Evolutionary conservation across 257 asterid genomes (phyloP), one percentile per base, ranked within the genome.

Genomic region (Pogostemon cablin): DNA sequence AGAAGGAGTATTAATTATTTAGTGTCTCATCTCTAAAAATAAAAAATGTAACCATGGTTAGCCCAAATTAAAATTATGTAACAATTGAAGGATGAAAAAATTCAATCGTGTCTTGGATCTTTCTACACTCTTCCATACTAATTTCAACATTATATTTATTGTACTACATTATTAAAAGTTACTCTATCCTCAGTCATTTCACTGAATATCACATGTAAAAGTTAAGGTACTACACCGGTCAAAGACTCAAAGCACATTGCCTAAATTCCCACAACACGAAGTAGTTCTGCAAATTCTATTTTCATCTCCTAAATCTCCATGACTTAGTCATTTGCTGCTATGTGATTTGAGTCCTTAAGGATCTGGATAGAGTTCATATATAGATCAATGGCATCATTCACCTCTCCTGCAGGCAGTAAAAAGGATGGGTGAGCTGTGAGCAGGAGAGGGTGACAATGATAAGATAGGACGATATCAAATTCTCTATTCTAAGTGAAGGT

Each of bases 261-360:
- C 70, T 78, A 93, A 97, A 97, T 88, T 79, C 98, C 97, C 47
- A 75, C 90, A 9, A 69, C 80, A 67, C 90, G 98, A 76, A 93
- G 96, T 71, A 93, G 76, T 81, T 91, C 98, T 25, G 97, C 96
- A 80, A 93, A 82, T 73, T 93, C 98, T 52, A 83, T 77, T 73
- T 95, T 87, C 85, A 91, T 81, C 90, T 82, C 87, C 32, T 25
- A 25, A 25, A 25, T 25, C 83, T 90, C 95, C 88, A 87, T 76
- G 73, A 80, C 68, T 60, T 69, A 57, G 38, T 87, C 89, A 68
- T 86, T 87, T 52, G 73, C 66, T 75, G 77, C 87, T 81, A 85
- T 74, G 73, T 74, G 59, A 67, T 77, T 76, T 54, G 96, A 87
- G 50, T 81, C 84, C 74, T 60, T 69, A 39, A 87, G 72, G 72